These are phyloP conservation scores for Tubosaeta sp. DNA, from an alignment of 768 basidiomycete genomes.

Conservation along the genomic window DNA sequence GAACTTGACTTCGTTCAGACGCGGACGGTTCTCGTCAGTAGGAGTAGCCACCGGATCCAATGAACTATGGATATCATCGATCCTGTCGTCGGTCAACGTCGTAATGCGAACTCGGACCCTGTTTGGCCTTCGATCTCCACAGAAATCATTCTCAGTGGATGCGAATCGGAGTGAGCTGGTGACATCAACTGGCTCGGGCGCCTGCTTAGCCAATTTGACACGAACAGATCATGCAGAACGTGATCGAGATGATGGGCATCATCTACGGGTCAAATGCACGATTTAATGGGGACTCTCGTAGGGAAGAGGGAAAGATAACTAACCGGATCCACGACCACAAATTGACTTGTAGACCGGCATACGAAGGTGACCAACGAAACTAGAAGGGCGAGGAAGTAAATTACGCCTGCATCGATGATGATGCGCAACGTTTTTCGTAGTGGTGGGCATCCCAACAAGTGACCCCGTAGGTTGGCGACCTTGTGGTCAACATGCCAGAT, in stretches of 20 bases:
- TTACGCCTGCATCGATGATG: not conserved
- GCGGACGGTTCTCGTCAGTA: not conserved
- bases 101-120: no score
- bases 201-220: not conserved
- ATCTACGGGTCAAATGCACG: not conserved
- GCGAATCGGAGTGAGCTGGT: not conserved
- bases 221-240: not conserved
- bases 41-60: not conserved
- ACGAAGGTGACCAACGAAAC: not conserved
- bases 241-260: not conserved
- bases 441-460: no score
- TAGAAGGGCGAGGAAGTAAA: no score
- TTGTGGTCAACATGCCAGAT: conserved; percentile 25
- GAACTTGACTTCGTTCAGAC: not conserved
- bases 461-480: conserved; percentile 12
- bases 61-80: not conserved
- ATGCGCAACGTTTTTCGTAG: not conserved
- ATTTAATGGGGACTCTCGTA: not conserved
- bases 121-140: not conserved
- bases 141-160: not conserved
- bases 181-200: not conserved
- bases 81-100: not conserved
- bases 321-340: no score
- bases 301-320: not conserved
- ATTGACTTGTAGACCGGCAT: no score